Evolutionary conservation across 2,329 filamentous ascomycete genomes (phyloP).

Genomic region (Hymenoscyphus repandus): DNA sequence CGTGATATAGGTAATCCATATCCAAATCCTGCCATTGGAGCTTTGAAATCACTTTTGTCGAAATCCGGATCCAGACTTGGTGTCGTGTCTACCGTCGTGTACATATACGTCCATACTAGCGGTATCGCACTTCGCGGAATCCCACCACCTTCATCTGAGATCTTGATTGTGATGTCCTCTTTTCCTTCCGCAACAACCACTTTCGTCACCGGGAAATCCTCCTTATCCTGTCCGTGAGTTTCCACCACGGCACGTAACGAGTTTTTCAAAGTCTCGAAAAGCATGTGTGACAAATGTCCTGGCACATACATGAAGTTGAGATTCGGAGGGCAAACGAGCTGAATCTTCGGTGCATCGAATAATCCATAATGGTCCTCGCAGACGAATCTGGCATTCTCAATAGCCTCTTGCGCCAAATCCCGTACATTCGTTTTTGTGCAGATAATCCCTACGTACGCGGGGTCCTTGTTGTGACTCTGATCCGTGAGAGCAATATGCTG

Average conservation of each 20-base stretch:
- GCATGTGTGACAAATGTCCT: slow-evolving; percentile 98
- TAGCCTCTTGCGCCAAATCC: slow-evolving; percentile 92
- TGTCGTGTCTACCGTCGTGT: slow-evolving; percentile 95
- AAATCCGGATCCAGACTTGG: slow-evolving; percentile 95
- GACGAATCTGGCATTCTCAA: slow-evolving; percentile 98
- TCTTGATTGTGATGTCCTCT: slow-evolving; percentile 98
- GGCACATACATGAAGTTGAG: slow-evolving; percentile 99
- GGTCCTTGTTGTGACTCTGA: slow-evolving; percentile 82
- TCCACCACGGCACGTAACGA: slow-evolving; percentile 95
- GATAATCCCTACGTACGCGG: slow-evolving; percentile 95
- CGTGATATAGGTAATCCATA: slow-evolving; percentile 93
- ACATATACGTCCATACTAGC: slow-evolving; percentile 99
- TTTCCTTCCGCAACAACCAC: slow-evolving; percentile 97
- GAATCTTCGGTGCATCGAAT: slow-evolving; percentile 93
- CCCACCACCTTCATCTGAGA: slow-evolving; percentile 92
- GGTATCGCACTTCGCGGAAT: slow-evolving; percentile 91
- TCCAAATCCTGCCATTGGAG: slow-evolving; percentile 98
- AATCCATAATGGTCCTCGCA: slow-evolving; percentile 98
- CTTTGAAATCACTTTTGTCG: slow-evolving; percentile 98
- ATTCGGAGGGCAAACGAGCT: slow-evolving; percentile 90
- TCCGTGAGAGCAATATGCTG: slow-evolving; percentile 97
- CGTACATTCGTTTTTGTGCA: slow-evolving; percentile 97
- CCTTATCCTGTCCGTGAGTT: slow-evolving; percentile 88
- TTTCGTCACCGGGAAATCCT: slow-evolving; percentile 94
- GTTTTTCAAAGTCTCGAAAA: slow-evolving; percentile 99